A percentile compares a stretch with the other conserved stretches of the same genome.
Conservation (phyloP, 306 rosid genomes). For the Casuarina equisetifolia region DNA sequence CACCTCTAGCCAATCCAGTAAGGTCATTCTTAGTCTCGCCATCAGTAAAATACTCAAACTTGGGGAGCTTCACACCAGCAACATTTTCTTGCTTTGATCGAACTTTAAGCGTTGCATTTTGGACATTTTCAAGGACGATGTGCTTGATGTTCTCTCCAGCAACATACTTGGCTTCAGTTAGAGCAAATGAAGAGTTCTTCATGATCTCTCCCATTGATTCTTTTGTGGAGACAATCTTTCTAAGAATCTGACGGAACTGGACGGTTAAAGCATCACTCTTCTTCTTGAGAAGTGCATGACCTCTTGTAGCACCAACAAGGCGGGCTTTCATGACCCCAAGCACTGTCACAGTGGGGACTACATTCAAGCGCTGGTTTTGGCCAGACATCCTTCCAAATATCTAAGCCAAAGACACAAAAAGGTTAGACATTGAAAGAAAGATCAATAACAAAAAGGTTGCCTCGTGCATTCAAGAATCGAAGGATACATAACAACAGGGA, state of each 20-base stretch:
- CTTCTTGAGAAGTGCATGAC: slow-evolving; percentile 96
- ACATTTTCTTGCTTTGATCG: slow-evolving; percentile 83
- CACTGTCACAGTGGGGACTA: slow-evolving; percentile 96
- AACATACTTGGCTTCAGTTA: slow-evolving; percentile 89
- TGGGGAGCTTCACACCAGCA: slow-evolving; percentile 93
- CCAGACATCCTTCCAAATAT: slow-evolving; percentile 67
- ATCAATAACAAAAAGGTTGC: not conserved
- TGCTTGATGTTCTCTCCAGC: slow-evolving; percentile 94
- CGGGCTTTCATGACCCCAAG: slow-evolving; percentile 86
- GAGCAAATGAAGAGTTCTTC: slow-evolving; percentile 81
- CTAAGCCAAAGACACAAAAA: slow-evolving; percentile 29
- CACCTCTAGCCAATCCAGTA: slow-evolving; percentile 93
- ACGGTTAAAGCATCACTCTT: slow-evolving; percentile 94
- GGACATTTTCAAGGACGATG: slow-evolving; percentile 82
- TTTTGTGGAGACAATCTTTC: slow-evolving; percentile 84
- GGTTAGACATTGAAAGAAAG: not conserved
- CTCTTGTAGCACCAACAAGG: slow-evolving; percentile 85
- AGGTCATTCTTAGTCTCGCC: slow-evolving; percentile 84
- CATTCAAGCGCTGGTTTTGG: slow-evolving; percentile 85
- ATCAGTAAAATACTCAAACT: slow-evolving; percentile 68
- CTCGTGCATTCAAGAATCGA: not conserved
- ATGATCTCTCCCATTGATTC: slow-evolving; percentile 95
- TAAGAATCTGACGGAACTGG: slow-evolving; percentile 83
- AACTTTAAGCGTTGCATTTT: slow-evolving; percentile 71
- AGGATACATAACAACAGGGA: not conserved